These are phyloP conservation scores for Talaromyces verruculosus DNA, from an alignment of 2,329 filamentous ascomycete genomes.

Conservation along the genomic window DNA sequence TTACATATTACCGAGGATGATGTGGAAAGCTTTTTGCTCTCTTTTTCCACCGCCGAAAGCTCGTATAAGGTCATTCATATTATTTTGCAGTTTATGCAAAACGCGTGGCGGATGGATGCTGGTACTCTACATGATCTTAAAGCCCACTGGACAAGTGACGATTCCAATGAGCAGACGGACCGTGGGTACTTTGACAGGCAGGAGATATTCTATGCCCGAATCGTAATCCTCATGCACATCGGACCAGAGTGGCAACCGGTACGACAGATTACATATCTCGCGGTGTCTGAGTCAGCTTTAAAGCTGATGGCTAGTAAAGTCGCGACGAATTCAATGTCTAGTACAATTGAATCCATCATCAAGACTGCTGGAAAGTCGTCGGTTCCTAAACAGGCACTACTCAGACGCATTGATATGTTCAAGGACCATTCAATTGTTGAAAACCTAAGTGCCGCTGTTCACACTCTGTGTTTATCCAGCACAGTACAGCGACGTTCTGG, in stretches of 20 bases:
- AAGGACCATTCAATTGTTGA: not conserved
- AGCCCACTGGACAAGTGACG: not conserved
- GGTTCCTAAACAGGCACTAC: not conserved
- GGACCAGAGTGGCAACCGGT: conserved; percentile 15
- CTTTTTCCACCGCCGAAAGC: not conserved
- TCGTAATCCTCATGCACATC: conserved; percentile 19
- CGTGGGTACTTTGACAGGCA: conserved; percentile 2
- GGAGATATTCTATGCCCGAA: conserved; percentile 16
- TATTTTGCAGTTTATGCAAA: not conserved
- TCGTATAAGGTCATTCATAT: not conserved
- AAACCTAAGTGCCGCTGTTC: not conserved
- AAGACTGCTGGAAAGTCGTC: not conserved
- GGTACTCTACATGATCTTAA: not conserved
- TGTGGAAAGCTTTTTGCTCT: conserved; percentile 20
- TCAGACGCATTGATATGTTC: not conserved
- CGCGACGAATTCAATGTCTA: not conserved
- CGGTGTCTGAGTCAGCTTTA: conserved; percentile 14
- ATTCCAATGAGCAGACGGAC: not conserved
- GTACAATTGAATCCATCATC: not conserved
- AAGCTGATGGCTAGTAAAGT: conserved; percentile 1
- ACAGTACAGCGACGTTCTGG: not conserved
- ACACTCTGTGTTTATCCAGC: not conserved
- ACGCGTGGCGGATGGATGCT: not conserved
- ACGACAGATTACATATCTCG: conserved; percentile 20
- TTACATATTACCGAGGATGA: conserved; percentile 17